phyloP scores from a whole-genome alignment of 2,329 filamentous ascomycete species.

The Arthrobotrys sphaeroides region DNA sequence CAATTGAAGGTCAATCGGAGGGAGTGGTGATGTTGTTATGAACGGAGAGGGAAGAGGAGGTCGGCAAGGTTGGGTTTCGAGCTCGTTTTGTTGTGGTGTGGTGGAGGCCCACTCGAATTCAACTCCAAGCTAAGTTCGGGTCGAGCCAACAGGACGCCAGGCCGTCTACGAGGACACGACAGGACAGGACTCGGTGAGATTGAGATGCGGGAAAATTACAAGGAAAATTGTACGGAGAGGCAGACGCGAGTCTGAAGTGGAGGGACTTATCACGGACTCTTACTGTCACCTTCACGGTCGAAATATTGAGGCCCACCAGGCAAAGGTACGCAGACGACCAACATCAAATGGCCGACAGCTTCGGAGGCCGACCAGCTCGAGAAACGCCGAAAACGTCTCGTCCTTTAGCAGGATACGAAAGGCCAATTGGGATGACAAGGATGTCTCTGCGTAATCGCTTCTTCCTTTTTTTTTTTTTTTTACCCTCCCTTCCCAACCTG shows the following conservation, averaged over 20 bases:
- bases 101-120: constrained; percentile 18
- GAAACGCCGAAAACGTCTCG: constrained; percentile 23
- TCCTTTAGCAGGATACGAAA: neutral
- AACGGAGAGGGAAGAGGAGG: constrained; percentile 52
- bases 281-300: constrained; percentile 1
- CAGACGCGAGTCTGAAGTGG: neutral
- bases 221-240: neutral
- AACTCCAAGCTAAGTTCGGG: constrained; percentile 1
- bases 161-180: constrained; percentile 5
- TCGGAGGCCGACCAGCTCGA: constrained; percentile 35
- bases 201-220: neutral
- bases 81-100: constrained; percentile 43
- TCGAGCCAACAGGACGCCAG: constrained; percentile 7
- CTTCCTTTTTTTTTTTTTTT: neutral
- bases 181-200: neutral
- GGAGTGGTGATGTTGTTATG: constrained; percentile 57
- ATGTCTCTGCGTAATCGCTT: constrained; percentile 19
- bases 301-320: neutral
- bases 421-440: constrained; percentile 1
- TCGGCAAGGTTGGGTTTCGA: constrained; percentile 52
- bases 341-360: neutral
- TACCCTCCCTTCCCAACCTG: constrained; percentile 39
- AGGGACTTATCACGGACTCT: constrained; percentile 1
- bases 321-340: neutral
- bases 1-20: constrained; percentile 57